Percentiles rank a stretch among this genome's conserved stretches.
phyloP scores from a whole-genome alignment of 495 filamentous ascomycete species.

The Melanomma pulvis-pyrius region DNA sequence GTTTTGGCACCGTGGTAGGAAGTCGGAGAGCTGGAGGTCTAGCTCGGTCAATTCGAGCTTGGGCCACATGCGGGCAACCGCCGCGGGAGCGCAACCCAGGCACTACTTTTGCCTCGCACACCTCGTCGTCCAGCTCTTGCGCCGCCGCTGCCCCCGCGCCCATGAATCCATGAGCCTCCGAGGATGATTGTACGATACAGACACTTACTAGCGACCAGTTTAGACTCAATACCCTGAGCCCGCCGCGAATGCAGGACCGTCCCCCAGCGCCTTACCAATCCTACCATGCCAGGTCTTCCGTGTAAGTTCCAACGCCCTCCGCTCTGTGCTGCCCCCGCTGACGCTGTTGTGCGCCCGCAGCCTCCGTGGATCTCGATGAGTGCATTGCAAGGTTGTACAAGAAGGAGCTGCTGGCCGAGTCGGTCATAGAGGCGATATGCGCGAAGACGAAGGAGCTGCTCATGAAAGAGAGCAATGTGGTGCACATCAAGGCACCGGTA shows the following conservation, averaged over 20 bases:
- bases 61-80: neutral
- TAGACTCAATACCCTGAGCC: constrained; percentile 38
- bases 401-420: constrained; percentile 94
- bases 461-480: constrained; percentile 99
- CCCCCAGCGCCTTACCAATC: constrained; percentile 16
- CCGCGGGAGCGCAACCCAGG: neutral
- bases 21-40: neutral
- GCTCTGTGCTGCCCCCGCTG: constrained; percentile 11
- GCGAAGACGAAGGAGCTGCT: constrained; percentile 97
- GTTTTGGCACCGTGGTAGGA: constrained; percentile 15
- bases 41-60: neutral
- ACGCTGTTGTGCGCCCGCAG: constrained; percentile 50
- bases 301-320: constrained; percentile 56
- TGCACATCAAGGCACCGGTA: constrained; percentile 92
- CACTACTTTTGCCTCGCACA: neutral
- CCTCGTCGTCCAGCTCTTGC: neutral
- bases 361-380: constrained; percentile 96
- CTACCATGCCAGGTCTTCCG: constrained; percentile 85
- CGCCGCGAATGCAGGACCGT: constrained; percentile 28
- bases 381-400: constrained; percentile 94
- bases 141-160: constrained; percentile 14
- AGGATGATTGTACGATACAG: constrained; percentile 42
- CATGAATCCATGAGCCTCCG: constrained; percentile 26
- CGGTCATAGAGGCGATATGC: constrained; percentile 98
- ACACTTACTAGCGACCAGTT: constrained; percentile 31